Conservation (phyloP, 2,329 filamentous ascomycete genomes). For the Trichoderma polysporum region DNA sequence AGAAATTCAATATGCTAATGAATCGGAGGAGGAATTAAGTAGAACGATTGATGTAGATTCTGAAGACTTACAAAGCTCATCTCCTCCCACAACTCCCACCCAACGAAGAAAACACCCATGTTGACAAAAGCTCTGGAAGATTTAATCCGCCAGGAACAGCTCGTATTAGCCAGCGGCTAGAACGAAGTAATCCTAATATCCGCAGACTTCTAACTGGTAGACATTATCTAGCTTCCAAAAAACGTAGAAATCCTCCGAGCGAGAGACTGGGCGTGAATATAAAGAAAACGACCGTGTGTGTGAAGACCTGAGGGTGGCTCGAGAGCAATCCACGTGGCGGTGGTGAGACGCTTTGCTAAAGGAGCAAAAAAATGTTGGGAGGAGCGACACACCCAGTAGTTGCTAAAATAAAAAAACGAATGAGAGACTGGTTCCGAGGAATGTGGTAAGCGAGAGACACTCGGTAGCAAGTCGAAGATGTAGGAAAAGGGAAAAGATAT, state of each 20-base stretch:
- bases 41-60: not conserved
- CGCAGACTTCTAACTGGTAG: not conserved
- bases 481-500: not conserved
- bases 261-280: not conserved
- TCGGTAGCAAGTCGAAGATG: not conserved
- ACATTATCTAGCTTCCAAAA: not conserved
- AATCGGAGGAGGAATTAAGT: not conserved
- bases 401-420: not conserved
- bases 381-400: constrained; percentile 4
- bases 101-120: constrained; percentile 57
- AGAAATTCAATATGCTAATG: not conserved
- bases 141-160: not conserved
- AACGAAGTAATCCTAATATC: not conserved
- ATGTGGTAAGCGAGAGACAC: not conserved
- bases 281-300: not conserved
- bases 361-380: not conserved
- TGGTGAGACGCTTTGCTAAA: constrained; percentile 1
- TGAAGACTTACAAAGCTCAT: constrained; percentile 74
- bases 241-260: not conserved
- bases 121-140: not conserved
- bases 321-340: constrained; percentile 19
- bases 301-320: constrained; percentile 13
- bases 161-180: not conserved
- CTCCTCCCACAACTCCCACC: constrained; percentile 83
- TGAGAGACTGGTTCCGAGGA: not conserved